Conservation (phyloP, 495 filamentous ascomycete species). For the Penicillium simplicissimum region DNA sequence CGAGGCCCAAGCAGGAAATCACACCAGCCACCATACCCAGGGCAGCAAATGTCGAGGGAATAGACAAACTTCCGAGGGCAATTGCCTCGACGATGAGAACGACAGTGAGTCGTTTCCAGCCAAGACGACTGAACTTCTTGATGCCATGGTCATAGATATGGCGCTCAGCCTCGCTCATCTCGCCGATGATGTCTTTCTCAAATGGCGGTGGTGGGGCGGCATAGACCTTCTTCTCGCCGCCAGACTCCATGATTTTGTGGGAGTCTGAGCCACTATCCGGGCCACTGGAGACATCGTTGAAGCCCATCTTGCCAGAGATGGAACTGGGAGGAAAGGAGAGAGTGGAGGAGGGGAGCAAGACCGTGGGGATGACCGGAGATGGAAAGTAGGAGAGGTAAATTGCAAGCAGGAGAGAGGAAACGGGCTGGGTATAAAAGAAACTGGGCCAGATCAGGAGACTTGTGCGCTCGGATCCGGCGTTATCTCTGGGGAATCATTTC, state of each 20-base stretch:
- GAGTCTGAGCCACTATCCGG: constrained; percentile 26
- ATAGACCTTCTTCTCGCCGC: constrained; percentile 24
- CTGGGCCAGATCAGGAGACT: neutral
- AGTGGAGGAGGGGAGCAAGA: neutral
- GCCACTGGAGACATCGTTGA: constrained; percentile 28
- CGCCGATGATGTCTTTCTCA: constrained; percentile 32
- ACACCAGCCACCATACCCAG: constrained; percentile 61
- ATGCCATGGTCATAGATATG: constrained; percentile 32
- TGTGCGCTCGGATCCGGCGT: constrained; percentile 21
- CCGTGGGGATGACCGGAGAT: neutral
- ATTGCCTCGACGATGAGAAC: constrained; percentile 65
- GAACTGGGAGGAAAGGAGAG: neutral
- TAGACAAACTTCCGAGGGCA: constrained; percentile 60
- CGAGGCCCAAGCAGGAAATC: constrained; percentile 57
- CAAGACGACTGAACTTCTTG: constrained; percentile 36
- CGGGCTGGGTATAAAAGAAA: neutral
- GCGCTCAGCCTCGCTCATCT: constrained; percentile 35
- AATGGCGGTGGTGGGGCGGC: constrained; percentile 28
- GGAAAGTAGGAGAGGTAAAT: neutral
- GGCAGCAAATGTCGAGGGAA: constrained; percentile 58
- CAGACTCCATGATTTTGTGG: constrained; percentile 23
- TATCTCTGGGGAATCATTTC: constrained; percentile 15
- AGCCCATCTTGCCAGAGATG: constrained; percentile 25
- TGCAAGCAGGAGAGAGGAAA: neutral
- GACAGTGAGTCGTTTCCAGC: constrained; percentile 42